phyloP scores from a whole-genome alignment of 345 rosid species.

The Raphanus sativus region DNA sequence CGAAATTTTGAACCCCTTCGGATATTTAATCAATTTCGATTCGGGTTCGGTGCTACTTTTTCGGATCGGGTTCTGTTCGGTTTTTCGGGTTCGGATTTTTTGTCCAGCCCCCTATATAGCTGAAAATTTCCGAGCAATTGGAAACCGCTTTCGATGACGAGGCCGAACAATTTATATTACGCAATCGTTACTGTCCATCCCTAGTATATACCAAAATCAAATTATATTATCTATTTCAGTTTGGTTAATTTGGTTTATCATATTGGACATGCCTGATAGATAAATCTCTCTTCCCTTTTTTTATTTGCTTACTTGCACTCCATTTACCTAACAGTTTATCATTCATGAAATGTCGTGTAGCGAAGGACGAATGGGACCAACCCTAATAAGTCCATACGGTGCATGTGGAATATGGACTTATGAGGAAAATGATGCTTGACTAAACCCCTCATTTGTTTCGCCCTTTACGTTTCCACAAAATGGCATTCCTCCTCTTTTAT shows the following conservation, averaged over 20 bases:
- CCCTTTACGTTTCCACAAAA: conserved; percentile 27
- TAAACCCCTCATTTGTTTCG: conserved; percentile 21
- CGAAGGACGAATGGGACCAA: conserved; percentile 20
- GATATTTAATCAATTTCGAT: too few species aligned
- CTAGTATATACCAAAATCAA: background rate
- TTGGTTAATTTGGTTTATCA: background rate
- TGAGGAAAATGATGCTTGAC: conserved; percentile 37
- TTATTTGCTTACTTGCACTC: too few species aligned
- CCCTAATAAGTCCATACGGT: conserved; percentile 6
- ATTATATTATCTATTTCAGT: background rate
- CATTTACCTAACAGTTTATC: background rate
- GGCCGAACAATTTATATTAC: too few species aligned
- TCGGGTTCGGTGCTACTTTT: too few species aligned
- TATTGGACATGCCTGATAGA: background rate
- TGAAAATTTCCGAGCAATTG: too few species aligned
- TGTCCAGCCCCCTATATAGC: too few species aligned
- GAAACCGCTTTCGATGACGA: too few species aligned
- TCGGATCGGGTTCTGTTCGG: too few species aligned
- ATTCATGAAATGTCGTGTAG: conserved; percentile 25
- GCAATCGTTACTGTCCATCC: too few species aligned
- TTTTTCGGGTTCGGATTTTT: too few species aligned
- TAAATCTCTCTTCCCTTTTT: too few species aligned
- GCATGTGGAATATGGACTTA: conserved; percentile 35
- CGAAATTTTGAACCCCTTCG: too few species aligned
- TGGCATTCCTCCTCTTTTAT: background rate